Conservation (phyloP, 371 early-diverging fungal genomes). For the Mucor ambiguus region DNA sequence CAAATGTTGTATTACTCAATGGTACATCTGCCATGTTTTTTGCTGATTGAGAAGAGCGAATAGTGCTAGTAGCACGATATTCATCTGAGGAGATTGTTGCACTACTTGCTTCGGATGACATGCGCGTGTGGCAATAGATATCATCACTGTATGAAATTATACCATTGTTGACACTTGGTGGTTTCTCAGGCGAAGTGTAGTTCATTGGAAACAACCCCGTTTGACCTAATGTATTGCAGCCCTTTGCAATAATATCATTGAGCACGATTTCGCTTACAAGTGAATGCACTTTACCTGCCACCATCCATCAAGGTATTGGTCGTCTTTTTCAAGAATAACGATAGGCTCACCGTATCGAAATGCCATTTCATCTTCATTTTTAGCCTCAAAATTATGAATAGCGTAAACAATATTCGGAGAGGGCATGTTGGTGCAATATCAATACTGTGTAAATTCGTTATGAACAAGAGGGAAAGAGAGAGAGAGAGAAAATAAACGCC, state of each 20-base stretch:
- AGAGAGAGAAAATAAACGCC: background rate
- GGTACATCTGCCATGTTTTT: background rate
- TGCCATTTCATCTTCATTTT: constrained; percentile 78
- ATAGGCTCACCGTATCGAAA: constrained; percentile 74
- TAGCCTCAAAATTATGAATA: constrained; percentile 67
- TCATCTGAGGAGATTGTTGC: background rate
- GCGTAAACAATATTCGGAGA: constrained; percentile 61
- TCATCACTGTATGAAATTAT: background rate
- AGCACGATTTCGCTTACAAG: background rate
- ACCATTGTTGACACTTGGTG: background rate
- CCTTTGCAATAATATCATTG: background rate
- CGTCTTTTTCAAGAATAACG: constrained; percentile 75
- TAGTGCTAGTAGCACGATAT: background rate
- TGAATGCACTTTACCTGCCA: constrained; percentile 66
- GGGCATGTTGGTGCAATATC: constrained; percentile 20
- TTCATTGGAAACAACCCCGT: constrained; percentile 71
- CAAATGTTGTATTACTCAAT: background rate
- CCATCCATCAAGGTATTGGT: constrained; percentile 83
- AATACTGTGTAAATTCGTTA: background rate
- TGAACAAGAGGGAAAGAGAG: background rate
- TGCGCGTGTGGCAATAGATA: background rate
- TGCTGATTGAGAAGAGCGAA: background rate
- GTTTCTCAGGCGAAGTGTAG: constrained; percentile 32
- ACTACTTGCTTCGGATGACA: background rate
- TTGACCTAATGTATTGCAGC: constrained; percentile 52